Evolutionary conservation across 1,139 yeast genomes (phyloP), one percentile per base, ranked within the genome.

Genomic region (Debaryomycetaceae sp.): DNA sequence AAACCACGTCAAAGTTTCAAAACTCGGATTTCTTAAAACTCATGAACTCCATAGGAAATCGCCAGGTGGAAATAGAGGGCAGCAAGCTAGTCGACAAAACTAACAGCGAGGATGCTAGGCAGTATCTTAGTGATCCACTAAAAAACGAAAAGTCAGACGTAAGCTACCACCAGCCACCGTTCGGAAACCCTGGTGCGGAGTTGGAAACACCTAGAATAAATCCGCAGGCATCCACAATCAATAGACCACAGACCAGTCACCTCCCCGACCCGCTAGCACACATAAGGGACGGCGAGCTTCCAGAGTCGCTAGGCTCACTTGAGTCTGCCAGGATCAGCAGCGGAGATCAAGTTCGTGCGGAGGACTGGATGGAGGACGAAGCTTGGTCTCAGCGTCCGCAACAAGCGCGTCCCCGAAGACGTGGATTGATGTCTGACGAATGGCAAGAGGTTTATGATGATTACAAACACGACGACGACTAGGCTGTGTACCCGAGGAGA

Each of bases 241-340:
- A 31, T 9, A 14, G 24, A 27, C 36, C 14, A 6, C 39, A 11
- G 24, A 45, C 48, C 7, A 61, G 60, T 48, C 69, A 57, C 41
- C 59, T 73, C 24, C 77, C 78, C 3, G 79, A 74, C 48, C 79
- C 79, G 0, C 58, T 74, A 44, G 75, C 78, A 1, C 79, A 74
- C 49, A 61, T 74, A n/a, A 58, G 57, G 41, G 75, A 72, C 42
- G 77, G 77, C 1, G 65, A 58, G 20, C 55, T 74, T 11, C 56
- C 50, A 1, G 66, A 59, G 35, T 49, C 65, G 17, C 51, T 38
- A 17, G 65, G 63, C 42, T 72, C 77, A 2, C 58, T 74, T 11
- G 60, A 66, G 42, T 76, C 78, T 3, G 79, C 79, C 5, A 60
- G 67, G 47, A 58, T 72, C 5, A 56, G 71, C 7, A 69, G 75